A percentile compares a stretch with the other conserved stretches of the same genome.
These are phyloP conservation scores for Phytophthora sojae DNA, from an alignment of 352 stramenopile genomes.

Conservation along the genomic window DNA sequence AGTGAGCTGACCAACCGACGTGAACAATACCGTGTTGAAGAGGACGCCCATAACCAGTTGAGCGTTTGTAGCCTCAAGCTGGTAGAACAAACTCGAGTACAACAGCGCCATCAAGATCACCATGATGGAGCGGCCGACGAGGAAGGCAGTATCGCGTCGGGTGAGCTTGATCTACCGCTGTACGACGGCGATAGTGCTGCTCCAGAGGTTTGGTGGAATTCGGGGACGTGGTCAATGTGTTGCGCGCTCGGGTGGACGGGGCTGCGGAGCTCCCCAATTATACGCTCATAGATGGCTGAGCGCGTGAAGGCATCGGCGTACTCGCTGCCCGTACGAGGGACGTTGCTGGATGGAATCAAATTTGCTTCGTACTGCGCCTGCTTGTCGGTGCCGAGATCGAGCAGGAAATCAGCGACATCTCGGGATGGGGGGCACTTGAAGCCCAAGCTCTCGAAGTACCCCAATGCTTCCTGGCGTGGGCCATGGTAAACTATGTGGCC, in stretches of 20 bases:
- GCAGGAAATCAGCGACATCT: slow-evolving; percentile 92
- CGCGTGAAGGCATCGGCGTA: slow-evolving; percentile 33
- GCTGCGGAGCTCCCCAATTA: slow-evolving; percentile 18
- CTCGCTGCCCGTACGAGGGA: slow-evolving; percentile 29
- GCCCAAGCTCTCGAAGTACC: slow-evolving; percentile 85
- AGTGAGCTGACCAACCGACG: slow-evolving; percentile 26
- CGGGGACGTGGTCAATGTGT: slow-evolving; percentile 59
- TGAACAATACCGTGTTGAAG: slow-evolving; percentile 8
- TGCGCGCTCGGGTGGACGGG: slow-evolving; percentile 45
- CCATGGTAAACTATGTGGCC: background rate
- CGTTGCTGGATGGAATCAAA: background rate
- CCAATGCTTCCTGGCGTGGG: slow-evolving; percentile 37
- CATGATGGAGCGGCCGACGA: slow-evolving; percentile 44
- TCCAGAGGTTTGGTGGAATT: slow-evolving; percentile 41
- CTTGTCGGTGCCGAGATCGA: slow-evolving; percentile 62
- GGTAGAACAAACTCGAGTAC: slow-evolving; percentile 46
- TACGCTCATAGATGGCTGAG: slow-evolving; percentile 20
- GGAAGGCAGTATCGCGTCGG: slow-evolving; percentile 23
- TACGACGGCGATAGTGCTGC: slow-evolving; percentile 23
- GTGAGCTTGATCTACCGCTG: slow-evolving; percentile 53
- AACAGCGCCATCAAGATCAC: slow-evolving; percentile 45
- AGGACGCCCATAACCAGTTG: slow-evolving; percentile 39
- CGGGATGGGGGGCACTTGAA: slow-evolving; percentile 60
- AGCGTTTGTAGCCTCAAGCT: slow-evolving; percentile 41
- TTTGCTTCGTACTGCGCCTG: slow-evolving; percentile 44